A percentile compares a stretch with the other conserved stretches of the same genome.
Conservation (phyloP, 371 early-diverging fungal genomes). For the Haplosporangium sp. region DNA sequence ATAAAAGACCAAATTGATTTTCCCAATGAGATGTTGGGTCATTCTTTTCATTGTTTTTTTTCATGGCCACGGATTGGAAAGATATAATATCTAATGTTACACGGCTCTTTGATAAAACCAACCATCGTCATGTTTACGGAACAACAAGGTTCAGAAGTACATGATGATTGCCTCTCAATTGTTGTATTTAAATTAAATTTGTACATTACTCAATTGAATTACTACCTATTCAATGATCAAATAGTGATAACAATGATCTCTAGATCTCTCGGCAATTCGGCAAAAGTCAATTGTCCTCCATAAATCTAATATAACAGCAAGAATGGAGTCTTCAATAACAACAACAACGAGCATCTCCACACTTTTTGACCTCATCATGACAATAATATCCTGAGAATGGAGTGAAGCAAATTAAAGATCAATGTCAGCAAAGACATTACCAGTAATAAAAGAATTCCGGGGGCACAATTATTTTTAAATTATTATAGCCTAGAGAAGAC, state of each 20-base stretch:
- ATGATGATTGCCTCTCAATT: neutral
- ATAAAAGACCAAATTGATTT: no score
- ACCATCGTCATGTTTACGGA: neutral
- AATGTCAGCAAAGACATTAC: slow-evolving; percentile 2
- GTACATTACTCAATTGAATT: neutral
- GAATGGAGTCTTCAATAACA: no score
- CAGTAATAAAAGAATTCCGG: neutral
- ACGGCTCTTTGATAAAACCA: neutral
- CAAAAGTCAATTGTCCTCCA: neutral
- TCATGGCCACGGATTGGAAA: neutral
- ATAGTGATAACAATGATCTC: slow-evolving; percentile 1
- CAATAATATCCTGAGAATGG: neutral
- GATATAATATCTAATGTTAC: slow-evolving; percentile 5
- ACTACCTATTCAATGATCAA: slow-evolving; percentile 3
- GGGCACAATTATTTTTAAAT: neutral
- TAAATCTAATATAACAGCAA: no score
- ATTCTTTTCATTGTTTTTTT: no score
- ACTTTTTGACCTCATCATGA: no score
- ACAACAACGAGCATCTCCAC: no score
- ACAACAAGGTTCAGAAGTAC: slow-evolving; percentile 3
- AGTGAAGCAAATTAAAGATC: neutral
- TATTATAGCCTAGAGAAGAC: neutral
- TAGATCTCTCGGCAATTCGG: slow-evolving; percentile 2
- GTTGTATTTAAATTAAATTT: neutral
- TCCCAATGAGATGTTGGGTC: neutral